These are phyloP conservation scores for Haplographium delicatum DNA, from an alignment of 495 filamentous ascomycete genomes.

Conservation along the genomic window DNA sequence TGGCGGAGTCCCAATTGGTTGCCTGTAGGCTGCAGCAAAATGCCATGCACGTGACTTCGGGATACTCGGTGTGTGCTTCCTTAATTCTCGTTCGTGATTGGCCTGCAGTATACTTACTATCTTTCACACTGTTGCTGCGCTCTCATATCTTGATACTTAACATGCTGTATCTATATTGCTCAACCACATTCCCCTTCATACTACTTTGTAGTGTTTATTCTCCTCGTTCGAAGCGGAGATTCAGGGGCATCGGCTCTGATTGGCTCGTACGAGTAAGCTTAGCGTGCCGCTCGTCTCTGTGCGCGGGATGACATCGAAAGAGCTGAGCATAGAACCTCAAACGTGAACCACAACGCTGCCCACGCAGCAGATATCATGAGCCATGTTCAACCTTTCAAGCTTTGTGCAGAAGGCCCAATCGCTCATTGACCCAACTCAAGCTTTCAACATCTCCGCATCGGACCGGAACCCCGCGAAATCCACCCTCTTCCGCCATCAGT, in stretches of 20 bases:
- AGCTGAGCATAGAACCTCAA: background rate
- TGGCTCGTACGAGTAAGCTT: background rate
- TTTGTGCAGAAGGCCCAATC: conserved; percentile 94
- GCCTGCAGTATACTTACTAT: too few relatives aligned
- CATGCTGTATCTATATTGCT: too few relatives aligned
- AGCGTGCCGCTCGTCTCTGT: background rate
- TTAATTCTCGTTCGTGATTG: too few relatives aligned
- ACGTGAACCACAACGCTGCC: background rate
- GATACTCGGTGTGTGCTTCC: too few relatives aligned
- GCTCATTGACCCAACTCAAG: conserved; percentile 79
- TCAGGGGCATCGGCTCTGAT: background rate
- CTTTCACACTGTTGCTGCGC: too few relatives aligned
- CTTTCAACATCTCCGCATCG: conserved; percentile 58
- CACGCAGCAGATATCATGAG: conserved; percentile 27
- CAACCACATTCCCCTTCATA: too few relatives aligned
- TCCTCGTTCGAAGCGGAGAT: too few relatives aligned
- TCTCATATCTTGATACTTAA: too few relatives aligned
- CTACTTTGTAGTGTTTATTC: too few relatives aligned
- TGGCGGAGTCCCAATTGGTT: too few relatives aligned
- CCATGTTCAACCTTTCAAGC: conserved; percentile 75
- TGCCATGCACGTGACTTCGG: too few relatives aligned
- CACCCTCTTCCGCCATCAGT: conserved; percentile 90
- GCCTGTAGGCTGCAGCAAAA: too few relatives aligned
- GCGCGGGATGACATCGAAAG: background rate
- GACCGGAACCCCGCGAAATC: conserved; percentile 84